Evolutionary conservation across 1,284 basidiomycete species (phyloP).

Genomic region (Pyrrhoderma noxium): DNA sequence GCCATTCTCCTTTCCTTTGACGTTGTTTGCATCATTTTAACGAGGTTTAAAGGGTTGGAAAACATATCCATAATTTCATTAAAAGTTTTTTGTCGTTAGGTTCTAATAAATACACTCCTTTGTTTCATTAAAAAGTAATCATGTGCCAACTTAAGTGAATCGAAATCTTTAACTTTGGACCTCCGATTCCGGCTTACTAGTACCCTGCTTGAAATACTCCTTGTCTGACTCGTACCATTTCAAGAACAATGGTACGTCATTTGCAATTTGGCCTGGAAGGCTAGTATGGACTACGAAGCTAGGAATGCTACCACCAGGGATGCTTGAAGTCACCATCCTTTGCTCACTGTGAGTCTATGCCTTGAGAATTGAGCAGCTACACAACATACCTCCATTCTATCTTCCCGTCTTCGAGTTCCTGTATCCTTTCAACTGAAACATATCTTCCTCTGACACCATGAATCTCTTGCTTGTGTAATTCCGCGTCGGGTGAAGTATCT

Average conservation of each 20-base stretch:
- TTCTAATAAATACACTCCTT: too few species aligned
- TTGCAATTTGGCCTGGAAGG: slow-evolving; percentile 54
- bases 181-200: neutral
- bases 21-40: slow-evolving; percentile 18
- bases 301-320: slow-evolving; percentile 62
- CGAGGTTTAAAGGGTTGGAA: slow-evolving; percentile 3
- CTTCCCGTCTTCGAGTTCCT: slow-evolving; percentile 54
- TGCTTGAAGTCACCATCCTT: slow-evolving; percentile 68
- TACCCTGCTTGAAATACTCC: slow-evolving; percentile 15
- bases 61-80: neutral
- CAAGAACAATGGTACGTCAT: slow-evolving; percentile 65
- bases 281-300: slow-evolving; percentile 50
- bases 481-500: slow-evolving; percentile 48
- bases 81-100: neutral
- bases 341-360: neutral
- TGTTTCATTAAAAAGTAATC: too few species aligned
- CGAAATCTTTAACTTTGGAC: too few species aligned
- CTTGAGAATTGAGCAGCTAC: neutral
- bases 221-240: slow-evolving; percentile 33
- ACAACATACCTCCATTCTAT: slow-evolving; percentile 54
- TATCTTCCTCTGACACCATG: slow-evolving; percentile 65
- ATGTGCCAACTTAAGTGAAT: too few species aligned
- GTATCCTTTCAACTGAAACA: slow-evolving; percentile 58
- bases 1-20: slow-evolving; percentile 21
- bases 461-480: slow-evolving; percentile 54